Evolutionary conservation across 805 yeast species (phyloP).

Genomic region (Starmerella tilneyi): DNA sequence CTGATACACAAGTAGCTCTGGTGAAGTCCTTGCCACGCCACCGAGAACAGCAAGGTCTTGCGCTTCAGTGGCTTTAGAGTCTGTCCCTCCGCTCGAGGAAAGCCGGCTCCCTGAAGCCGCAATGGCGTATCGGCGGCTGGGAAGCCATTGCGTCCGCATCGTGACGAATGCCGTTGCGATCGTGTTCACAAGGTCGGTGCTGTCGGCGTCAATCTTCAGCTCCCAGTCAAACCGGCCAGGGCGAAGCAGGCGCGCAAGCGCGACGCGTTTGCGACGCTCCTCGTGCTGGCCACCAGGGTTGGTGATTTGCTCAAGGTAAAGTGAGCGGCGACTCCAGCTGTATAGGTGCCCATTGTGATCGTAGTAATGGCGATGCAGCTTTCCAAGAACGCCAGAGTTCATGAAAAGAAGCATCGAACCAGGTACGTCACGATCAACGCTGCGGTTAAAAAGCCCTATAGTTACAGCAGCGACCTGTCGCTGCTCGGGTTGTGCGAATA

Average conservation of each 20-base stretch:
- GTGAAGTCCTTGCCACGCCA: neutral
- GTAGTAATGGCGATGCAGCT: constrained; percentile 37
- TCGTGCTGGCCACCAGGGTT: constrained; percentile 51
- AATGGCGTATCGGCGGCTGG: neutral
- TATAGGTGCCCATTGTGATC: constrained; percentile 45
- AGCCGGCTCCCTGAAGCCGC: constrained; percentile 1
- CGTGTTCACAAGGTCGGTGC: constrained; percentile 42
- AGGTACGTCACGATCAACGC: constrained; percentile 39
- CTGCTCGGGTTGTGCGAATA: constrained; percentile 38
- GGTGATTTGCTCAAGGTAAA: constrained; percentile 41
- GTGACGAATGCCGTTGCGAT: constrained; percentile 52
- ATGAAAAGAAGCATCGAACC: constrained; percentile 34
- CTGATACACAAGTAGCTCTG: constrained; percentile 9
- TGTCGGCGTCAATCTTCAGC: constrained; percentile 39
- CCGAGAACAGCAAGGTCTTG: neutral
- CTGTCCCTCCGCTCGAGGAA: neutral
- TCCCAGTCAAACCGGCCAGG: constrained; percentile 53
- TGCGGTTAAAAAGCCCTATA: constrained; percentile 39
- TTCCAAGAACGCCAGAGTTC: constrained; percentile 31
- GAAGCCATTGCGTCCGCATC: constrained; percentile 56
- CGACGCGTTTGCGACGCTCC: constrained; percentile 45
- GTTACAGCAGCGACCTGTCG: constrained; percentile 43
- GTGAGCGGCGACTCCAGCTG: constrained; percentile 46
- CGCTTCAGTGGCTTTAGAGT: too few species aligned
- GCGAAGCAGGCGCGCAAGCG: constrained; percentile 46